Evolutionary conservation across 2,329 filamentous ascomycete species (phyloP).

Genomic region (Dothistroma pini): DNA sequence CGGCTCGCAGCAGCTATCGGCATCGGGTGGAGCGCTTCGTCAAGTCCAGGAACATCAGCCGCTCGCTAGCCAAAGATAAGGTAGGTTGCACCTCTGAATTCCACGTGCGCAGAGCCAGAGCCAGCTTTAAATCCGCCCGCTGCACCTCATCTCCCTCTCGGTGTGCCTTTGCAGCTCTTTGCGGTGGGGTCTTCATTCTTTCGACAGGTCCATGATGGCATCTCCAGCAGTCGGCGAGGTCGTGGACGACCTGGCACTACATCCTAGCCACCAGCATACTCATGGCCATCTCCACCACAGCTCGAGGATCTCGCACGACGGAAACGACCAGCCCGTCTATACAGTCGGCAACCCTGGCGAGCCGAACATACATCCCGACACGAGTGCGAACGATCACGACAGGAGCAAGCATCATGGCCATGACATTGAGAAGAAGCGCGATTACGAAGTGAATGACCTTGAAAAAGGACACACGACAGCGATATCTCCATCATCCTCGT

Average conservation of each 20-base stretch:
- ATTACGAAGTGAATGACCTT: conserved; percentile 19
- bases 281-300: conserved; percentile 41
- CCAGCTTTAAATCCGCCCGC: neutral
- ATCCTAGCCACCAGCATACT: conserved; percentile 39
- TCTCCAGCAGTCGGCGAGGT: neutral
- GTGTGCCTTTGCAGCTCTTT: neutral
- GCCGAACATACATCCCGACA: conserved; percentile 19
- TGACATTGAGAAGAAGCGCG: conserved; percentile 19
- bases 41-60: neutral
- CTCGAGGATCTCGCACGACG: conserved; percentile 15
- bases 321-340: conserved; percentile 20
- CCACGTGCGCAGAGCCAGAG: neutral
- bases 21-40: neutral
- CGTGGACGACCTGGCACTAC: conserved; percentile 35
- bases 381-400: conserved; percentile 19
- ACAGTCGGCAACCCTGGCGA: conserved; percentile 22
- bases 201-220: neutral
- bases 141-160: neutral
- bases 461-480: conserved; percentile 21
- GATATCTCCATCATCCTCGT: conserved; percentile 16
- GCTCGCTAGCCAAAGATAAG: neutral
- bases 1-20: no score
- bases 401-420: conserved; percentile 15
- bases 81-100: neutral
- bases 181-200: neutral